These are phyloP conservation scores for Asclepias syriaca DNA, from an alignment of 257 asterid species.

Conservation along the genomic window DNA sequence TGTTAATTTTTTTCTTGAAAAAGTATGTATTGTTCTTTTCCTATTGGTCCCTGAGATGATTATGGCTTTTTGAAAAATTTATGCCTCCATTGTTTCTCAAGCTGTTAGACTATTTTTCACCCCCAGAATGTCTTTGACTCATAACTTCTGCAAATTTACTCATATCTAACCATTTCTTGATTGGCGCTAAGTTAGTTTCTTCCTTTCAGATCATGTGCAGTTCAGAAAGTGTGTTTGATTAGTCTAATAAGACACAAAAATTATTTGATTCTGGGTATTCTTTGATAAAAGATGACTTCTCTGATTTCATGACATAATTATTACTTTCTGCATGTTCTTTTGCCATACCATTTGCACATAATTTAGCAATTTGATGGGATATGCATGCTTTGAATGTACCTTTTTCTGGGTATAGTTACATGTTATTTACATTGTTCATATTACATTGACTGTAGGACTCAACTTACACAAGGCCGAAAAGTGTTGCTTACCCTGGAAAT, in stretches of 20 bases:
- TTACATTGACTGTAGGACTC: slow-evolving; percentile 55
- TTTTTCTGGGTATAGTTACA: not conserved
- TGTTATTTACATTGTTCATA: slow-evolving; percentile 6
- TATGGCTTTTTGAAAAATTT: not conserved
- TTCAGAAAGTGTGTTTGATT: not conserved
- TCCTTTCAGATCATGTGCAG: not conserved
- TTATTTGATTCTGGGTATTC: not conserved
- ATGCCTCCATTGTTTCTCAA: not conserved
- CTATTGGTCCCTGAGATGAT: not conserved
- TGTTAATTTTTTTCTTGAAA: slow-evolving; percentile 17
- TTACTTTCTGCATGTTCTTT: not conserved
- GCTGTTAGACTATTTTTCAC: not conserved
- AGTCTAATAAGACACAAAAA: not conserved
- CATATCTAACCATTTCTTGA: not conserved
- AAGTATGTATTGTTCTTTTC: not conserved
- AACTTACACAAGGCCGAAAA: slow-evolving; percentile 91
- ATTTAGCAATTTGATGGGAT: not conserved
- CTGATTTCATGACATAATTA: not conserved
- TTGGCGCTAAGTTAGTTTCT: not conserved
- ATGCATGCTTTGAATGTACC: not conserved
- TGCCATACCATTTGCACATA: not conserved
- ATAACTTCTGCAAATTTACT: not conserved
- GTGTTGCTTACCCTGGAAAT: slow-evolving; percentile 84
- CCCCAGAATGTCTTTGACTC: not conserved
- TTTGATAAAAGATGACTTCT: not conserved